Evolutionary conservation across 495 filamentous ascomycete genomes (phyloP).

Genomic region (Penicillium maclennaniae): DNA sequence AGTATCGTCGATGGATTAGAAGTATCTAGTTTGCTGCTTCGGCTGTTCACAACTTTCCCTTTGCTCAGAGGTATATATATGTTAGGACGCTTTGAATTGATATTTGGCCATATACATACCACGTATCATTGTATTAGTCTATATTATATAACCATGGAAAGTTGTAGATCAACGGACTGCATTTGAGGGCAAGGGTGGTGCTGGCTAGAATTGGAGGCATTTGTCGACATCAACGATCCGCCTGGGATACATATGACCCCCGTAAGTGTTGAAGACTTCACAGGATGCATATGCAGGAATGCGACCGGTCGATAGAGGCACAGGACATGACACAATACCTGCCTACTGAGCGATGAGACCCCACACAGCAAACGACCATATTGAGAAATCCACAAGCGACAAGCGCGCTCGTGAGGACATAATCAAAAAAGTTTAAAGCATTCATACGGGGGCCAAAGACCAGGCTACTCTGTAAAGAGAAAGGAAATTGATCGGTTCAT

Average conservation of each 20-base stretch:
- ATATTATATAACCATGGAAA: background rate
- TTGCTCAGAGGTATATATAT: constrained; percentile 16
- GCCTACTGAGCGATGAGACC: too few relatives aligned
- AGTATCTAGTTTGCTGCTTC: constrained; percentile 3
- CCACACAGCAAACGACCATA: too few relatives aligned
- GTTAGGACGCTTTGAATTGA: constrained; percentile 9
- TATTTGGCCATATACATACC: background rate
- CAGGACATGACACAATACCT: too few relatives aligned
- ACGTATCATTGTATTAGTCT: background rate
- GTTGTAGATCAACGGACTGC: background rate
- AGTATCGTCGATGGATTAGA: background rate
- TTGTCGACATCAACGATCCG: too few relatives aligned
- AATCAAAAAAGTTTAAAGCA: background rate
- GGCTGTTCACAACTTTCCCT: constrained; percentile 11
- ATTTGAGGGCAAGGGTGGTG: too few relatives aligned
- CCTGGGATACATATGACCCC: too few relatives aligned
- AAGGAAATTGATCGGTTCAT: constrained; percentile 28
- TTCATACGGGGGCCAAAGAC: constrained; percentile 3
- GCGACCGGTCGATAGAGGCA: too few relatives aligned
- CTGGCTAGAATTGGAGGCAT: too few relatives aligned
- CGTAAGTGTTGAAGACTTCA: too few relatives aligned
- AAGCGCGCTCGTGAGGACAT: too few relatives aligned
- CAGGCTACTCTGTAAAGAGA: constrained; percentile 7
- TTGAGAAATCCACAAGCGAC: too few relatives aligned
- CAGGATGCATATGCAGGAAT: too few relatives aligned